Evolutionary conservation across 306 rosid species (phyloP).

Genomic region (Erythrophleum fordii): DNA sequence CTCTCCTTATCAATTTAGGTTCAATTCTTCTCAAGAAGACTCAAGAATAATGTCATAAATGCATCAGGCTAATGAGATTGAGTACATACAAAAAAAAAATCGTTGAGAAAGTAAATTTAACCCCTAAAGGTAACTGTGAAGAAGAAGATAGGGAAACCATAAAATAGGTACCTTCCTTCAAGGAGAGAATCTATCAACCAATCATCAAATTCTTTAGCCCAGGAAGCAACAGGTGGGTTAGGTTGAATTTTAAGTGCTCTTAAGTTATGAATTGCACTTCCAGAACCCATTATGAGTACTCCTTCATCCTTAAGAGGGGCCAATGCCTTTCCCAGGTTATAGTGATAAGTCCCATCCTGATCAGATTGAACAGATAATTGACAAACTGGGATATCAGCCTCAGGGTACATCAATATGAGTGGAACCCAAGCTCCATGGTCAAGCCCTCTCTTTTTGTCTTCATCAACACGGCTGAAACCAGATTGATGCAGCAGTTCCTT

Average conservation of each 20-base stretch:
- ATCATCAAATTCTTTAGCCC: conserved; percentile 84
- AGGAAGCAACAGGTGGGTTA: conserved; percentile 30
- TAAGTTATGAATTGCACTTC: conserved; percentile 82
- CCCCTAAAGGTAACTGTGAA: neutral
- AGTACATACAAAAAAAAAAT: neutral
- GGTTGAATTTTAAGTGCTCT: conserved; percentile 19
- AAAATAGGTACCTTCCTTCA: conserved; percentile 65
- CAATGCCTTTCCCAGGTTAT: conserved; percentile 73
- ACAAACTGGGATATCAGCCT: conserved; percentile 83
- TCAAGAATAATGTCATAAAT: neutral
- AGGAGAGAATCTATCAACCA: conserved; percentile 74
- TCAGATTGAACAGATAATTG: conserved; percentile 74
- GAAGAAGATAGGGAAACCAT: neutral
- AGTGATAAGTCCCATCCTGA: conserved; percentile 62
- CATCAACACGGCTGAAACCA: conserved; percentile 59
- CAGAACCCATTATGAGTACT: conserved; percentile 77
- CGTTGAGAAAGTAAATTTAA: neutral
- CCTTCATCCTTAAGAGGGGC: conserved; percentile 83
- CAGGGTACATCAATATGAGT: conserved; percentile 81
- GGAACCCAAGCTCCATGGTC: conserved; percentile 98
- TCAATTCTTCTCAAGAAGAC: neutral
- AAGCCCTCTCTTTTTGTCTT: conserved; percentile 70
- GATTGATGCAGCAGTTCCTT: conserved; percentile 60
- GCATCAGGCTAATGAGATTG: neutral
- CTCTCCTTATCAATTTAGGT: neutral